Evolutionary conservation across 176 grass and related monocot species (phyloP).

Genomic region (Echinochloa phyllopogon): DNA sequence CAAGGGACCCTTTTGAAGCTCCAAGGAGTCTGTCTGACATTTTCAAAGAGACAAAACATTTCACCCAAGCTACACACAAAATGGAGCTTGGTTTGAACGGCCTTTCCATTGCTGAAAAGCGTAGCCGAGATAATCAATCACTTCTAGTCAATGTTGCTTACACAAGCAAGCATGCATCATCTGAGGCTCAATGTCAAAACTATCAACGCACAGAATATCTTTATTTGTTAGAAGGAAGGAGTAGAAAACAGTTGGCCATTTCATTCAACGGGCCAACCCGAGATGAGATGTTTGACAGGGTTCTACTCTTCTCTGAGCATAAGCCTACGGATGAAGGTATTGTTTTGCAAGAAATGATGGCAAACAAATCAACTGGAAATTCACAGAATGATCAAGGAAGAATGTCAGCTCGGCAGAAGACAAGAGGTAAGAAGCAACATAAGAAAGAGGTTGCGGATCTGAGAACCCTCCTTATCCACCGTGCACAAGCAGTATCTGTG

Average conservation of each 20-base stretch:
- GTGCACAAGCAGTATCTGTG: constrained; percentile 61
- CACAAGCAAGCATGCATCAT: constrained; percentile 13
- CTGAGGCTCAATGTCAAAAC: constrained; percentile 28
- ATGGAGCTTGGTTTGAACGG: constrained; percentile 32
- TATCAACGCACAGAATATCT: constrained; percentile 26
- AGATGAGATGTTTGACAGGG: constrained; percentile 58
- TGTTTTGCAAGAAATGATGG: constrained; percentile 31
- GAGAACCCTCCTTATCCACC: constrained; percentile 59
- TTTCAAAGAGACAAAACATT: constrained; percentile 7
- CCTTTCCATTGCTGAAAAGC: constrained; percentile 38
- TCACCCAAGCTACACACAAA: neutral
- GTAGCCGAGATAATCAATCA: neutral
- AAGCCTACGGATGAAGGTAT: constrained; percentile 27
- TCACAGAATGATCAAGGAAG: constrained; percentile 24
- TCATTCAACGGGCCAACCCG: constrained; percentile 45
- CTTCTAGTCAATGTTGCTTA: neutral
- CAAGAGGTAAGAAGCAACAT: constrained; percentile 27
- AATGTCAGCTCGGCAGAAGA: constrained; percentile 15
- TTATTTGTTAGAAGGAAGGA: constrained; percentile 54
- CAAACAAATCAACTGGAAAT: neutral
- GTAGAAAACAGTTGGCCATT: constrained; percentile 49
- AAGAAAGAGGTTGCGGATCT: constrained; percentile 63
- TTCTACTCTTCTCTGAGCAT: constrained; percentile 53
- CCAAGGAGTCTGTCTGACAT: constrained; percentile 43
- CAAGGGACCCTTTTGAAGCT: neutral